A percentile compares a stretch with the other conserved stretches of the same genome.
Evolutionary conservation across 2,329 filamentous ascomycete species (phyloP).

Genomic region (Xylaria sp.): DNA sequence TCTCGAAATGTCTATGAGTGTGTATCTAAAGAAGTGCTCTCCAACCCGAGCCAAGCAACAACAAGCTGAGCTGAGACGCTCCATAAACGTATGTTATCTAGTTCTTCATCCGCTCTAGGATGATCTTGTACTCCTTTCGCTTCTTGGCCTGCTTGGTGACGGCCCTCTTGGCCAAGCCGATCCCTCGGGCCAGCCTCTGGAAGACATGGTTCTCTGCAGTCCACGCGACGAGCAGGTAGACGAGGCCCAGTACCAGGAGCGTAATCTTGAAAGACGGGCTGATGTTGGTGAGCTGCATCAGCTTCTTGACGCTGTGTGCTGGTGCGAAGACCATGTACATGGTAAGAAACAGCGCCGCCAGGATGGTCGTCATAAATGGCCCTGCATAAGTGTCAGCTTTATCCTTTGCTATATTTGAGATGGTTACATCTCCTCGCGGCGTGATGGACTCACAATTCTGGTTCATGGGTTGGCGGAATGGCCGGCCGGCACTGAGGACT

Average conservation of each 20-base stretch:
- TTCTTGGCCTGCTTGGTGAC: constrained; percentile 68
- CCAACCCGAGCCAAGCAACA: background rate
- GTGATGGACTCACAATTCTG: constrained; percentile 70
- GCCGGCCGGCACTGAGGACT: constrained; percentile 86
- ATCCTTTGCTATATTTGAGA: background rate
- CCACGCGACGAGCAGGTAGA: constrained; percentile 72
- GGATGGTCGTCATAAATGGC: constrained; percentile 81
- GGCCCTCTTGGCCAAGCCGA: constrained; percentile 65
- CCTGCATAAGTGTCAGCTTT: constrained; percentile 51
- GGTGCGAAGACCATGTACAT: constrained; percentile 82
- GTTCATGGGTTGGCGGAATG: constrained; percentile 79
- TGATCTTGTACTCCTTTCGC: constrained; percentile 85
- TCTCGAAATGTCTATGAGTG: background rate
- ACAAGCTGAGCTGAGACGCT: background rate
- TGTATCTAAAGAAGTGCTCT: background rate
- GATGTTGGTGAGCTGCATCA: constrained; percentile 88
- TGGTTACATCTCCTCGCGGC: background rate
- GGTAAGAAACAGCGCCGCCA: constrained; percentile 67
- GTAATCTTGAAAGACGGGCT: constrained; percentile 72
- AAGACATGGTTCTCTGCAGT: constrained; percentile 72
- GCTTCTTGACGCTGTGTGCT: constrained; percentile 64
- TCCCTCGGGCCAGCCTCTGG: constrained; percentile 64
- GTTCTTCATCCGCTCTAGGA: constrained; percentile 66
- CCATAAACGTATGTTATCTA: constrained; percentile 25
- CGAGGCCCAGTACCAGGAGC: constrained; percentile 69